phyloP scores from a whole-genome alignment of 306 rosid genomes.

The Purshia tridentata region DNA sequence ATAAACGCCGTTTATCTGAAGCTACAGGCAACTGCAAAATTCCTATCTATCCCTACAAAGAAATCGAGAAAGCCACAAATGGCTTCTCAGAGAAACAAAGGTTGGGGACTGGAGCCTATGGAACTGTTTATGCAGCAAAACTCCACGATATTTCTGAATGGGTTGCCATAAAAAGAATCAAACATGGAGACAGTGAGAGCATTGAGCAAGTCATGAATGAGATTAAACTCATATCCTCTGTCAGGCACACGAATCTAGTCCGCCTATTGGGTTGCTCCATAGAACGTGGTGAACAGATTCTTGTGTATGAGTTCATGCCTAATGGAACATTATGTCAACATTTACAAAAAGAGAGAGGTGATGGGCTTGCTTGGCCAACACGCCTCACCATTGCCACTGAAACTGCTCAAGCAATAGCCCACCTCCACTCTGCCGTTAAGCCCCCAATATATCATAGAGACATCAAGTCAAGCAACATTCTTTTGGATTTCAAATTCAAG shows the following conservation, averaged over 20 bases:
- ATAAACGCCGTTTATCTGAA: constrained; percentile 72
- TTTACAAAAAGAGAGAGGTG: constrained; percentile 70
- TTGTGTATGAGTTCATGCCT: constrained; percentile 91
- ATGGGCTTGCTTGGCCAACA: constrained; percentile 74
- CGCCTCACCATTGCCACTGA: constrained; percentile 75
- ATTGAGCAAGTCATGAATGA: constrained; percentile 83
- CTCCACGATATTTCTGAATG: constrained; percentile 49
- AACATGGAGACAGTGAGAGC: constrained; percentile 64
- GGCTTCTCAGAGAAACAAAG: constrained; percentile 76
- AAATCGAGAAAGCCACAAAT: constrained; percentile 77
- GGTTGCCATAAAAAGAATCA: constrained; percentile 84
- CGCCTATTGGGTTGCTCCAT: constrained; percentile 85
- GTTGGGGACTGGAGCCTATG: constrained; percentile 86
- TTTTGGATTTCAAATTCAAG: constrained; percentile 58
- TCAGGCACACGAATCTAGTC: constrained; percentile 79
- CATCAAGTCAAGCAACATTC: constrained; percentile 85
- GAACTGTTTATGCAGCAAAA: constrained; percentile 86
- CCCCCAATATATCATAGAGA: constrained; percentile 94
- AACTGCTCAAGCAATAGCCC: constrained; percentile 86
- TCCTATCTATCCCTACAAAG: constrained; percentile 70
- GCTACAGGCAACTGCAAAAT: constrained; percentile 69
- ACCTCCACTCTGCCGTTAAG: constrained; percentile 66
- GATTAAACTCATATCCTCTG: constrained; percentile 75
- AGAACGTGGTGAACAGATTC: constrained; percentile 70
- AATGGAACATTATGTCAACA: constrained; percentile 85